Evolutionary conservation across 2,329 filamentous ascomycete species (phyloP).

Genomic region (Penicillium vulpinum): DNA sequence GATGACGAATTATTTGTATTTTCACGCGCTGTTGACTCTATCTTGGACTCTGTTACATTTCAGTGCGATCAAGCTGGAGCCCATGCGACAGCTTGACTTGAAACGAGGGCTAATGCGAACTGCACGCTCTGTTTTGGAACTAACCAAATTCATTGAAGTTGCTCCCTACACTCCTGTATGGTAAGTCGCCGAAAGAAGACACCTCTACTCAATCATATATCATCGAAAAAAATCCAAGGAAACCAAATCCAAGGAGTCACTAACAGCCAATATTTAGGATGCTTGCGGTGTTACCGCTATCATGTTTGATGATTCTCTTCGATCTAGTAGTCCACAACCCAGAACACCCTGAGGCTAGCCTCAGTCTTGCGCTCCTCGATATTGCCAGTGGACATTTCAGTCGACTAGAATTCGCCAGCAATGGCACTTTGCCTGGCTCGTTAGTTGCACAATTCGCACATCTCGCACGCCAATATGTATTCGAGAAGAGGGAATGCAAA

Average conservation of each 20-base stretch:
- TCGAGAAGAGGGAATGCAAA: neutral
- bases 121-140: slow-evolving; percentile 1
- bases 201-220: too few species aligned
- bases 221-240: too few species aligned
- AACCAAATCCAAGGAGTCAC: neutral
- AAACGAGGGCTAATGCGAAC: slow-evolving; percentile 6
- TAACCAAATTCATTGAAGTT: neutral
- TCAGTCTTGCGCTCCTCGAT: neutral
- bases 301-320: neutral
- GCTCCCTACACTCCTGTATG: neutral
- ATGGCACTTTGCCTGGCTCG: neutral
- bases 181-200: neutral
- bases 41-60: neutral
- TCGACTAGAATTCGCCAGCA: neutral
- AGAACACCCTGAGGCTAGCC: neutral
- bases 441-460: neutral
- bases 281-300: neutral
- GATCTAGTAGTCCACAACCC: neutral
- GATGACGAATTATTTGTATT: neutral
- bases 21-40: neutral
- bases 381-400: neutral
- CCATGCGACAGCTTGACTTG: neutral
- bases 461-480: neutral
- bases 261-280: neutral
- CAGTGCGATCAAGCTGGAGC: neutral